Base-by-base conservation (phyloP, 208 protist species). In the Leishmania tarentolae region DNA sequence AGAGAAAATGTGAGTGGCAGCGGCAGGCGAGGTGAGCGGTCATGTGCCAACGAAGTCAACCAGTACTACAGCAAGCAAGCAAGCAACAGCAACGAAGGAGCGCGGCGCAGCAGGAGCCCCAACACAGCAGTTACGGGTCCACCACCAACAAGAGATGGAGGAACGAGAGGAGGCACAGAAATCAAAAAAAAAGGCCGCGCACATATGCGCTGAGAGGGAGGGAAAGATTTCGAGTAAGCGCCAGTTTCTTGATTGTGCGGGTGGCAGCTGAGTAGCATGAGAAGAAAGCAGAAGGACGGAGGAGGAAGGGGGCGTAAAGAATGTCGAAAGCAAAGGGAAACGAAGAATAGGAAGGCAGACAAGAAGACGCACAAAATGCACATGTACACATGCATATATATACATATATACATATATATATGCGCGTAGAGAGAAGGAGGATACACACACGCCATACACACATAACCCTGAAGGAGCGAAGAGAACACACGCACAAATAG, bases 381-480 rank as follows among this genome's bases (percentile, higher is more conserved):
- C 59, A 71, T 42, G 57, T 44, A 59, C 76, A 79, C 40, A 73
- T 65, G 31, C 57, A 73, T 28, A 70, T 15, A 53, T 15, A 6
- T 53, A 53, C 50, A 53, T 15, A 53, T 37, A 78, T 37, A 78
- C 4, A 78, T n/a, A 53, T 21, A 71, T 46, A 44, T 28, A 24
- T n/a, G 9, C 24, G 50, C 31, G 6, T 21, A 8, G 6, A 17
- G 9, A 17, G 52, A 7, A 44, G 7, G 35, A 13, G 37, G 7
- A 7, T 5, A 71, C 9, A 24, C 31, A 24, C 7, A 46, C 13
- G 21, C 5, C 37, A 6, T 11, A 37, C 8, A 15, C 17, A 7
- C 35, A 31, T 19, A 7, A 1, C 6, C 42, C 44, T 17, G 42
- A 52, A 35, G 13, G 31, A 24, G 68, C 24, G 24, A 21, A 11